phyloP scores from a whole-genome alignment of 2,329 filamentous ascomycete genomes.

The Sporothrix phasma region DNA sequence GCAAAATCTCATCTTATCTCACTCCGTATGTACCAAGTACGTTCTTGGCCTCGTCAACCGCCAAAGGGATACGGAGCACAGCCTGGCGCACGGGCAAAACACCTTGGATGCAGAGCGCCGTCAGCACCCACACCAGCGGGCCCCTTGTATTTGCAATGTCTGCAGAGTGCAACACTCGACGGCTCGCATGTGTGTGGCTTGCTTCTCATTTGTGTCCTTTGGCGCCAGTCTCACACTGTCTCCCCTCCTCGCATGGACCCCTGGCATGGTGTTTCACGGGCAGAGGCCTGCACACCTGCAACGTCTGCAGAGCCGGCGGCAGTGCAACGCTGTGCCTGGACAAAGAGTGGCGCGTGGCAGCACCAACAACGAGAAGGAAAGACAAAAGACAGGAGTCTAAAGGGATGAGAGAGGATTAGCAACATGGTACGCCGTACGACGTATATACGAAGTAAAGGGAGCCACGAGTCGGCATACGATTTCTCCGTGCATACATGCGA shows the following conservation, averaged over 20 bases:
- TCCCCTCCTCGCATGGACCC: conserved; percentile 3
- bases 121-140: neutral
- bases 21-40: too few species aligned
- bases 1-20: neutral
- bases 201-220: neutral
- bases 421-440: too few species aligned
- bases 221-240: neutral
- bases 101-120: neutral
- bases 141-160: neutral
- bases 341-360: neutral
- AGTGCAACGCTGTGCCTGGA: conserved; percentile 3
- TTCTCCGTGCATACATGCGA: too few species aligned
- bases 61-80: neutral
- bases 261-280: conserved; percentile 6
- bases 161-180: neutral
- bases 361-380: neutral
- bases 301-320: neutral
- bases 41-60: neutral
- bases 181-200: neutral
- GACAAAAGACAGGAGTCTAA: neutral
- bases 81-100: neutral
- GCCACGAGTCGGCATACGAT: too few species aligned
- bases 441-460: too few species aligned
- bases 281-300: neutral
- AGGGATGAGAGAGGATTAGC: neutral